Evolutionary conservation across 768 basidiomycete species (phyloP).

Genomic region (Russula compacta): DNA sequence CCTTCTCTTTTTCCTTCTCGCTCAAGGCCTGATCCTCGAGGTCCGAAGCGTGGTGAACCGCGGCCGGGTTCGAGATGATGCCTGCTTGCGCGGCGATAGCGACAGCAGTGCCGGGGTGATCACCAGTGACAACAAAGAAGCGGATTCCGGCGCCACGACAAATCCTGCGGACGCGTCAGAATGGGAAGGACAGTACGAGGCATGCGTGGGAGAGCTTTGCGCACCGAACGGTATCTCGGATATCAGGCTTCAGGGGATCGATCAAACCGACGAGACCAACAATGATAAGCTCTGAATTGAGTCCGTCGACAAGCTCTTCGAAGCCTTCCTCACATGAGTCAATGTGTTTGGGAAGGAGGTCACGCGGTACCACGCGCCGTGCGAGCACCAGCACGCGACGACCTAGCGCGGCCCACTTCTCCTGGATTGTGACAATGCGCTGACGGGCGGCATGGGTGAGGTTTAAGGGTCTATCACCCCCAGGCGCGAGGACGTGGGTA

Average conservation of each 20-base stretch:
- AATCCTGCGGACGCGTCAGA: conserved; percentile 19
- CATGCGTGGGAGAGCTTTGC: not conserved
- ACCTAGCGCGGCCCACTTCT: conserved; percentile 42
- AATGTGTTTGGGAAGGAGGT: conserved; percentile 26
- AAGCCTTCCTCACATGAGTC: conserved; percentile 30
- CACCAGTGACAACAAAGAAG: conserved; percentile 54
- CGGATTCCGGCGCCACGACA: conserved; percentile 50
- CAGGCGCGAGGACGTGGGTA: conserved; percentile 30
- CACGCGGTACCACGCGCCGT: conserved; percentile 32
- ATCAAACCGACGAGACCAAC: conserved; percentile 53
- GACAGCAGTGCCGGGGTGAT: conserved; percentile 50
- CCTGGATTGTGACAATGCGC: conserved; percentile 32
- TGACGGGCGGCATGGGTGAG: conserved; percentile 27
- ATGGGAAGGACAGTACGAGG: not conserved
- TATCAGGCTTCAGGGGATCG: conserved; percentile 51
- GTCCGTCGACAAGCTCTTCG: conserved; percentile 34
- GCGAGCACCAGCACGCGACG: conserved; percentile 57
- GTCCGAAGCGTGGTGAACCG: conserved; percentile 32
- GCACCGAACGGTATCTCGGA: conserved; percentile 36
- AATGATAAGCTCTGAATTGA: conserved; percentile 39
- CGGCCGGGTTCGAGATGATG: conserved; percentile 35
- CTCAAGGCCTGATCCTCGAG: conserved; percentile 26
- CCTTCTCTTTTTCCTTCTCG: conserved; percentile 28
- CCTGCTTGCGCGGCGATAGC: conserved; percentile 59
- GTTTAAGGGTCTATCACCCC: conserved; percentile 28